Percentiles rank a stretch among this genome's conserved stretches.
Evolutionary conservation across 306 rosid species (phyloP).

Genomic region (Castanea sativa): DNA sequence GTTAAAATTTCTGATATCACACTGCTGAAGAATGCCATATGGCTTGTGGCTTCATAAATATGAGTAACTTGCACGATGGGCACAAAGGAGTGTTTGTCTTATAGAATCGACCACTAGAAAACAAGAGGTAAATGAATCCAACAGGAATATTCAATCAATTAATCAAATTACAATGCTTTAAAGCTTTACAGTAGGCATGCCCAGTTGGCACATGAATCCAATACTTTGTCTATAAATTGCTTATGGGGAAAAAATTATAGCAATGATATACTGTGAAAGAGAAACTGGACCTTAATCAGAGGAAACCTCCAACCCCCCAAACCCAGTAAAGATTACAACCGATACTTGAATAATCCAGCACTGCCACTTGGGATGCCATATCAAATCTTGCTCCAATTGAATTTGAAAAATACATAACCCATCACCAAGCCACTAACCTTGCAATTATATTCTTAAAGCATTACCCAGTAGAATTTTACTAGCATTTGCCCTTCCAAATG

Average conservation of each 20-base stretch:
- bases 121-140: conserved; percentile 4
- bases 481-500: conserved; percentile 21
- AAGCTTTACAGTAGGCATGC: conserved; percentile 51
- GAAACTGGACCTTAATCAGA: conserved; percentile 26
- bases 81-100: background rate
- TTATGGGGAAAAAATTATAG: conserved; percentile 15
- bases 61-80: background rate
- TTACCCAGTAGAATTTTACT: conserved; percentile 5
- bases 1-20: too few species aligned
- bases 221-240: conserved; percentile 27
- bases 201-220: conserved; percentile 34
- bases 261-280: conserved; percentile 12
- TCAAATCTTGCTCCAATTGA: conserved; percentile 15
- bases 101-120: background rate
- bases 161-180: conserved; percentile 32
- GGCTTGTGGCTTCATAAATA: background rate
- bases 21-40: background rate
- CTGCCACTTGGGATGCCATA: conserved; percentile 14
- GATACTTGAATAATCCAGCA: conserved; percentile 34
- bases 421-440: background rate
- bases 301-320: conserved; percentile 22
- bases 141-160: conserved; percentile 1
- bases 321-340: conserved; percentile 16
- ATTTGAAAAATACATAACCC: background rate
- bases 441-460: conserved; percentile 19